Percentiles rank a stretch among this genome's conserved stretches.
phyloP scores from a whole-genome alignment of 2,329 filamentous ascomycete genomes.

The Phoma sp. region DNA sequence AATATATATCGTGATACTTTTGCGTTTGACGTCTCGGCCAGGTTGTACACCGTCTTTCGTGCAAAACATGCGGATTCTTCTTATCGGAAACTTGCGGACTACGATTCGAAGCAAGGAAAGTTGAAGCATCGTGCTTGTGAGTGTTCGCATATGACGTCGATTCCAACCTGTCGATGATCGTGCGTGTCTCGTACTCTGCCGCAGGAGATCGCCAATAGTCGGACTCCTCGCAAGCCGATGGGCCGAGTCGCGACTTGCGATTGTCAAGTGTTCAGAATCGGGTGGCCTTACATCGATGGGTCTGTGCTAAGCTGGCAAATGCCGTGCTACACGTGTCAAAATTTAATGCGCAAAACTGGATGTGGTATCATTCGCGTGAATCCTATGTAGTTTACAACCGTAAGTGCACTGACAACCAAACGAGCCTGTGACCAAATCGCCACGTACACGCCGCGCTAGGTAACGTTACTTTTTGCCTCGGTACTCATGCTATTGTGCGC shows the following conservation, averaged over 20 bases:
- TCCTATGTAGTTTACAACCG: neutral
- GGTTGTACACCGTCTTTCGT: conserved; percentile 9
- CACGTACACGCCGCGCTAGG: neutral
- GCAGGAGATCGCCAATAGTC: too few relatives aligned
- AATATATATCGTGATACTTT: conserved; percentile 5
- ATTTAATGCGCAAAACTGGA: neutral
- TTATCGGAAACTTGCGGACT: conserved; percentile 4
- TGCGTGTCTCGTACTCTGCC: neutral
- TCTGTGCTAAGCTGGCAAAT: too few relatives aligned
- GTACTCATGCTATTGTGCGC: neutral
- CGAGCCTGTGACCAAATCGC: neutral
- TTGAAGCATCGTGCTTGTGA: neutral
- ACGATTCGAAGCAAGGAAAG: conserved; percentile 3
- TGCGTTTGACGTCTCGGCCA: neutral
- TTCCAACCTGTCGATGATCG: neutral
- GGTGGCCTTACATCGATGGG: neutral
- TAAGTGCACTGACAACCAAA: neutral
- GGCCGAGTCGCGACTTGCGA: too few relatives aligned
- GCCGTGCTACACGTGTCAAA: too few relatives aligned
- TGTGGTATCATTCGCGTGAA: conserved; percentile 14
- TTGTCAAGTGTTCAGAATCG: neutral
- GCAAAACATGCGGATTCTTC: conserved; percentile 1
- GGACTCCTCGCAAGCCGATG: too few relatives aligned
- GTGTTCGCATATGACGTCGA: neutral
- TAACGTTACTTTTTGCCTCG: neutral